These are phyloP conservation scores for Cutaneotrichosporon sp. DNA, from an alignment of 1,284 basidiomycete genomes.

Conservation along the genomic window DNA sequence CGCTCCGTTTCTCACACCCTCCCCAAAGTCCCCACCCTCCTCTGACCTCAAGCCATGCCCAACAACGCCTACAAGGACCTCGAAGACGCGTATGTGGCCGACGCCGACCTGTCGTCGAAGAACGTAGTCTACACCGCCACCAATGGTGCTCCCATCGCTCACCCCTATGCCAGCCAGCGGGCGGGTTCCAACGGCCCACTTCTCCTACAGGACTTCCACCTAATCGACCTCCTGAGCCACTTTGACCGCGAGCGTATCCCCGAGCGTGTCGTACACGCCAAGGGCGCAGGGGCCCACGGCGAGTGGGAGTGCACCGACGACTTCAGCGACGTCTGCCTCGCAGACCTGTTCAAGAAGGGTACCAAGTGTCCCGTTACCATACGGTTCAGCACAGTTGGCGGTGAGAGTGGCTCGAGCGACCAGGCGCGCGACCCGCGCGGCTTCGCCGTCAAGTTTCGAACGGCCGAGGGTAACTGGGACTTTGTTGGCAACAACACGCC, in stretches of 20 bases:
- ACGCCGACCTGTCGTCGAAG: not conserved
- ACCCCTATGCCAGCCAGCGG: slow-evolving; percentile 67
- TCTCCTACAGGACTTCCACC: slow-evolving; percentile 68
- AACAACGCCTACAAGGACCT: slow-evolving; percentile 3
- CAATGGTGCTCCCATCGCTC: slow-evolving; percentile 68
- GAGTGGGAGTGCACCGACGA: slow-evolving; percentile 83
- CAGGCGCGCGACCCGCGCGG: slow-evolving; percentile 84
- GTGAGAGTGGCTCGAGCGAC: slow-evolving; percentile 83
- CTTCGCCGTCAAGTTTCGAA: slow-evolving; percentile 86
- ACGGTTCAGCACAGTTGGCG: slow-evolving; percentile 57
- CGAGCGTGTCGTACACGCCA: slow-evolving; percentile 71
- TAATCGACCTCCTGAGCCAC: slow-evolving; percentile 70
- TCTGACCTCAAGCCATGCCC: not conserved
- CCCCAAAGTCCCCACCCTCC: not conserved
- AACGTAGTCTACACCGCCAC: slow-evolving; percentile 69
- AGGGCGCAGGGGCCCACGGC: slow-evolving; percentile 75
- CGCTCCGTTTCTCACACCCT: not conserved
- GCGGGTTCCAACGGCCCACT: slow-evolving; percentile 74
- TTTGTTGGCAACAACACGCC: slow-evolving; percentile 86
- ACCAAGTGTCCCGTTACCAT: slow-evolving; percentile 60
- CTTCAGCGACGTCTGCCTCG: slow-evolving; percentile 73
- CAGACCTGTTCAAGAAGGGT: slow-evolving; percentile 71
- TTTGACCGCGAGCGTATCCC: slow-evolving; percentile 93
- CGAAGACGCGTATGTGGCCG: slow-evolving; percentile 7
- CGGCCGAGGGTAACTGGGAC: slow-evolving; percentile 84